Evolutionary conservation across 805 yeast species (phyloP).

Genomic region (Jamesozyma spencerorum): DNA sequence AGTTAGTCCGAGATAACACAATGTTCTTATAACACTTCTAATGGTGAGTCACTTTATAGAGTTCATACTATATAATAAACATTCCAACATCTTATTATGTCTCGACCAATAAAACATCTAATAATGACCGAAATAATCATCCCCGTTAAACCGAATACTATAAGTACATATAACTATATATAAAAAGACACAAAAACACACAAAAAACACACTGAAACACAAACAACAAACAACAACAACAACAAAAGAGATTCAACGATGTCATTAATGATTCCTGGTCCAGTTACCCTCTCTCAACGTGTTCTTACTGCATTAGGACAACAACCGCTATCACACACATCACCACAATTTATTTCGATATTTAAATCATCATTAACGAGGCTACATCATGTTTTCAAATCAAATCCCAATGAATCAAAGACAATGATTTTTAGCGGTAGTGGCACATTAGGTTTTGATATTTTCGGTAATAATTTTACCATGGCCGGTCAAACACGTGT

Average conservation of each 20-base stretch:
- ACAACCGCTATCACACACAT: slow-evolving; percentile 83
- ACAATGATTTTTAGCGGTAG: slow-evolving; percentile 80
- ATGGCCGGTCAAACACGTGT: slow-evolving; percentile 52
- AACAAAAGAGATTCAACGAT: too few species aligned
- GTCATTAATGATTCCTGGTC: slow-evolving; percentile 74
- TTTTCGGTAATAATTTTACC: slow-evolving; percentile 70
- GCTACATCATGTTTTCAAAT: slow-evolving; percentile 66
- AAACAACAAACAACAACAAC: too few species aligned
- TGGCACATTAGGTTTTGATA: slow-evolving; percentile 94
- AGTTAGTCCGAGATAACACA: too few species aligned
- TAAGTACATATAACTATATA: too few species aligned
- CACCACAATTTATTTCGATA: slow-evolving; percentile 68
- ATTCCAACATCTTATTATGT: too few species aligned
- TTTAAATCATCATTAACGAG: slow-evolving; percentile 62
- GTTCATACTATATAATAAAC: too few species aligned
- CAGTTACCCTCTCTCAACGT: slow-evolving; percentile 71
- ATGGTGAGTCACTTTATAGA: too few species aligned
- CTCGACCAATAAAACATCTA: too few species aligned
- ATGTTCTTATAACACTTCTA: too few species aligned
- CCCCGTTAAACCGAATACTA: too few species aligned
- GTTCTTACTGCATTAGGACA: slow-evolving; percentile 75
- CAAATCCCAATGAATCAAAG: slow-evolving; percentile 47
- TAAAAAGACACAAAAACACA: too few species aligned
- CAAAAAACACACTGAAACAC: neutral
- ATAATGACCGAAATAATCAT: too few species aligned